Percentiles rank a stretch among this genome's conserved stretches.
phyloP scores from a whole-genome alignment of 805 yeast species.

The Saccharomyces paradoxus region DNA sequence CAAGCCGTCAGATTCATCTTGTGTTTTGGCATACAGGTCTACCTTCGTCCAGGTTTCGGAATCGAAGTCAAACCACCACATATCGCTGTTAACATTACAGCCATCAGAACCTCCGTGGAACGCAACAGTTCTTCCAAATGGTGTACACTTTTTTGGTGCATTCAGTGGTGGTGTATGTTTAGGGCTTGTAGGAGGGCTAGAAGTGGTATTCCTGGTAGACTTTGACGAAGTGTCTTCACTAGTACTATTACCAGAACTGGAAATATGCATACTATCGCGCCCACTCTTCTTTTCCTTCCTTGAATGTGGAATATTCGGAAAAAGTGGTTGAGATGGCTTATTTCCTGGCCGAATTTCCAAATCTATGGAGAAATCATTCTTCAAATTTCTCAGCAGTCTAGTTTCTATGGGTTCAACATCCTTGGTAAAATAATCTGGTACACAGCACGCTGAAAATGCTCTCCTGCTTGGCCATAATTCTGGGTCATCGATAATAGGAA shows the following conservation, averaged over 20 bases:
- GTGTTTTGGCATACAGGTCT: constrained; percentile 10
- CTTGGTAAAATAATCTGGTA: constrained; percentile 10
- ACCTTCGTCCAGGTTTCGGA: constrained; percentile 35
- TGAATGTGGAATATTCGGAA: constrained; percentile 15
- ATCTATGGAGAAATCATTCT: constrained; percentile 16
- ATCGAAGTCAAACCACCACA: constrained; percentile 44
- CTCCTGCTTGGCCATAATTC: constrained; percentile 29
- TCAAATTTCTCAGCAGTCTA: constrained; percentile 15
- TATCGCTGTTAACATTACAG: constrained; percentile 36
- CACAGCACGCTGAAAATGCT: constrained; percentile 30
- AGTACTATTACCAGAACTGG: background rate
- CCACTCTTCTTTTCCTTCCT: constrained; percentile 3
- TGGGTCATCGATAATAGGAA: constrained; percentile 11
- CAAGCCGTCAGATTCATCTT: constrained; percentile 10
- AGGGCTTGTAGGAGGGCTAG: background rate
- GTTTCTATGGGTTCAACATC: constrained; percentile 9
- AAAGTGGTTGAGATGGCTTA: constrained; percentile 7
- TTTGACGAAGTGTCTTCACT: background rate
- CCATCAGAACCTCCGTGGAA: constrained; percentile 36
- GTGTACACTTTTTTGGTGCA: background rate
- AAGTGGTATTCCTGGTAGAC: background rate
- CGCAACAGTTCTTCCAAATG: constrained; percentile 16
- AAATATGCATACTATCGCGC: background rate
- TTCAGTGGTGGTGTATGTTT: background rate
- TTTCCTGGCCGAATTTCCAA: constrained; percentile 3